Percentiles rank a stretch among this genome's conserved stretches.
phyloP scores from a whole-genome alignment of 805 yeast species.

The Candida ipomoeae region DNA sequence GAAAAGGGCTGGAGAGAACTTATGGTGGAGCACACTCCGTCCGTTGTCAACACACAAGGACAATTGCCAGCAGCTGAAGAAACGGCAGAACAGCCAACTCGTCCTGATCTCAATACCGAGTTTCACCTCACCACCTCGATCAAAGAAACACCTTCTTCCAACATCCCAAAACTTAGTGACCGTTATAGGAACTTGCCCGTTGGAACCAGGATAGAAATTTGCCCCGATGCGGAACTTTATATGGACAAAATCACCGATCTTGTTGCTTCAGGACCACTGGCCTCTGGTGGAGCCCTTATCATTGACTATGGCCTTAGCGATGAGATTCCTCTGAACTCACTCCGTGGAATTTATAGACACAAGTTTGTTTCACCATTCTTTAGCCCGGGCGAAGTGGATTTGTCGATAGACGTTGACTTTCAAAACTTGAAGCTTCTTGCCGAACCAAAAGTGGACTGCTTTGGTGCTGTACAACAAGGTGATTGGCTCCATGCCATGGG shows the following conservation, averaged over 20 bases:
- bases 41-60: slow-evolving; percentile 33
- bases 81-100: slow-evolving; percentile 3
- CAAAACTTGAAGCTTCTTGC: slow-evolving; percentile 41
- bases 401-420: slow-evolving; percentile 83
- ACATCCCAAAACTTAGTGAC: slow-evolving; percentile 46
- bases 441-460: slow-evolving; percentile 22
- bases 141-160: slow-evolving; percentile 58
- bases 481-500: slow-evolving; percentile 78
- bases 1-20: slow-evolving; percentile 76
- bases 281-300: slow-evolving; percentile 61
- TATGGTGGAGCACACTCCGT: slow-evolving; percentile 53
- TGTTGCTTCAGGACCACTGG: slow-evolving; percentile 30
- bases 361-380: slow-evolving; percentile 69
- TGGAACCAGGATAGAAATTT: slow-evolving; percentile 63
- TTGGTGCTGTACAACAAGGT: slow-evolving; percentile 71
- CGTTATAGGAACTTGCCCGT: slow-evolving; percentile 53
- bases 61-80: slow-evolving; percentile 19
- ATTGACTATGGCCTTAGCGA: slow-evolving; percentile 72
- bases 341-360: slow-evolving; percentile 72
- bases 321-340: slow-evolving; percentile 63
- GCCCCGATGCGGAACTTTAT: slow-evolving; percentile 66
- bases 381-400: slow-evolving; percentile 76
- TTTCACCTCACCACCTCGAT: slow-evolving; percentile 59
- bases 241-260: slow-evolving; percentile 50
- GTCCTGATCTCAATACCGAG: slow-evolving; percentile 20